These are phyloP conservation scores for Persicaria maculosa DNA, from an alignment of 148 eudicot species.

Conservation along the genomic window DNA sequence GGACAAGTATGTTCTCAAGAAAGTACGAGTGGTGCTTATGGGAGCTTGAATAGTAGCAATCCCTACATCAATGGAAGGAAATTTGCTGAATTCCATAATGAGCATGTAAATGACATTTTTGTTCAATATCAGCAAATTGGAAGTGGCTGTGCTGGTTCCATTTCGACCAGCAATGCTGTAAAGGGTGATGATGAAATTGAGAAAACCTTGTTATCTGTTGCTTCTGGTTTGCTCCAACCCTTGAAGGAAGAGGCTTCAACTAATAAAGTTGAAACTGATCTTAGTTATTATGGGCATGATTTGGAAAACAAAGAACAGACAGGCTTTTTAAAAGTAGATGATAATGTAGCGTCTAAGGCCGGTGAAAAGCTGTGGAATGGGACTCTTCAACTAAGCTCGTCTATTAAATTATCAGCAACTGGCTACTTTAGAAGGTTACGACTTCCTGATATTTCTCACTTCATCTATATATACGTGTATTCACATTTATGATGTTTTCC, in stretches of 20 bases:
- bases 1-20: slow-evolving; percentile 21
- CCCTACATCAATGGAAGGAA: slow-evolving; percentile 14
- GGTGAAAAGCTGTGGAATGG: slow-evolving; percentile 75
- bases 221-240: slow-evolving; percentile 22
- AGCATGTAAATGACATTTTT: slow-evolving; percentile 19
- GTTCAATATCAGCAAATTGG: slow-evolving; percentile 27
- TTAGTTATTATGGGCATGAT: slow-evolving; percentile 19
- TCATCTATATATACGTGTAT: slow-evolving; percentile 3
- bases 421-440: slow-evolving; percentile 73
- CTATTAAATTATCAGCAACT: slow-evolving; percentile 43
- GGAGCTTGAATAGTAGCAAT: slow-evolving; percentile 11
- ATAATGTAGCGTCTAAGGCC: slow-evolving; percentile 23
- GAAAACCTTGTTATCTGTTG: slow-evolving; percentile 17
- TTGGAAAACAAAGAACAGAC: slow-evolving; percentile 14
- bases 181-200: slow-evolving; percentile 18
- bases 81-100: slow-evolving; percentile 14
- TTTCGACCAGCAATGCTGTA: slow-evolving; percentile 15
- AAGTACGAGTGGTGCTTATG: slow-evolving; percentile 18
- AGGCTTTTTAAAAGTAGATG: slow-evolving; percentile 22
- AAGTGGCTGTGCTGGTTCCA: slow-evolving; percentile 18
- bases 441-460: slow-evolving; percentile 14
- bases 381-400: slow-evolving; percentile 57
- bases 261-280: slow-evolving; percentile 20
- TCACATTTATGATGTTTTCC: slow-evolving; percentile 1
- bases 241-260: slow-evolving; percentile 16